Base-by-base conservation (phyloP, 371 early-diverging fungal species). In the Mucor mucedo region DNA sequence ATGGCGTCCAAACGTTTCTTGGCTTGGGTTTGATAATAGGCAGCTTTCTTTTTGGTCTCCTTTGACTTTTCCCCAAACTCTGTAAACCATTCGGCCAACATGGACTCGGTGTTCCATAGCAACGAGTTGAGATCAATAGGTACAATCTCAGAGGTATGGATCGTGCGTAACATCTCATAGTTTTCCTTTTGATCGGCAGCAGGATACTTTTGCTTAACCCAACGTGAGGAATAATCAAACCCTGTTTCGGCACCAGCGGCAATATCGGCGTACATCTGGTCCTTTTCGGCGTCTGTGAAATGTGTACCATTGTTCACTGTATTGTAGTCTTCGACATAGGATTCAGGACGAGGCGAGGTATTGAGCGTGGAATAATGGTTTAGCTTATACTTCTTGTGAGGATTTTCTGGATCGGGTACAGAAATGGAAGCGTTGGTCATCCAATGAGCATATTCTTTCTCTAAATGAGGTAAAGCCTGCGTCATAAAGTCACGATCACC, bases 71-170 rank as follows among this genome's bases (percentile, higher is more conserved):
- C 57, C 2, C 60, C 66, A 33, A 59, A 80, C 13, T 60, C 63
- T 10, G 53, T 49, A 60, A 80, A 74, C 62, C 93, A 84, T 28
- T 78, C 66, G 21, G 84, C 55, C 28, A 97, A 60, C 5, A 85
- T 77, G 27, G 53, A 54, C 72, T 93, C 93, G 65, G 88, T 89
- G 62, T 73, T 77, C 77, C 89, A 92, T 65, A 97, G 68, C 28
- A 95, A 82, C 5, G 91, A 80, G 75, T 97, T 97, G 9, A 97
- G 84, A 56, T 95, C 95, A 7, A 93, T 87, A 0, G 96, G 96
- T 7, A 97, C 68, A 38, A 92, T 76, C 29, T 83, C 69, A n/a
- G 71, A 71, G 3, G 91, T 90, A 49, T 80, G 71, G 32, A 95
- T 84, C 4, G 74, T 60, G 4, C 76, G 76, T 2, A 90, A 67